phyloP scores from a whole-genome alignment of 2,329 filamentous ascomycete species.

The Ceratocystiopsis sp. region DNA sequence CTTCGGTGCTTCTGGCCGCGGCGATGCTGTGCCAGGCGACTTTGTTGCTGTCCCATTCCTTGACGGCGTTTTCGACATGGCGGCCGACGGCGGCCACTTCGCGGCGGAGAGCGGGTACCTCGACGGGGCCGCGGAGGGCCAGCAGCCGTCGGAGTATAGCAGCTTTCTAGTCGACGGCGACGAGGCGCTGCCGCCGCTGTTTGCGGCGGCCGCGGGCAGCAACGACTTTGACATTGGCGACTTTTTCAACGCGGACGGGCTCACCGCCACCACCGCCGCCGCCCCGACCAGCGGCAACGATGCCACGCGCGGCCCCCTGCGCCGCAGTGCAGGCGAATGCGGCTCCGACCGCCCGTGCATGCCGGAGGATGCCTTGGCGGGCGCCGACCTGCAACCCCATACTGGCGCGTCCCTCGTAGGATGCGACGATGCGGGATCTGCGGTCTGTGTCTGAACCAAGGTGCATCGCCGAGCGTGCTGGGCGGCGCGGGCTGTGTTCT shows the following conservation, averaged over 20 bases:
- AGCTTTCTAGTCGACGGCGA: slow-evolving; percentile 47
- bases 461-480: slow-evolving; percentile 24
- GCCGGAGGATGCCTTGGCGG: slow-evolving; percentile 29
- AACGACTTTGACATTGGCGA: slow-evolving; percentile 35
- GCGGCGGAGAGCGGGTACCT: slow-evolving; percentile 61
- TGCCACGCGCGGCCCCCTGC: too few species aligned
- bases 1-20: slow-evolving; percentile 22
- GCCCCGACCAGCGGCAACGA: slow-evolving; percentile 23
- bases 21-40: slow-evolving; percentile 35
- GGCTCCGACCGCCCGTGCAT: too few species aligned
- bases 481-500: slow-evolving; percentile 16
- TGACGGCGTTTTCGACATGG: slow-evolving; percentile 51
- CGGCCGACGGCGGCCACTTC: slow-evolving; percentile 51
- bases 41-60: slow-evolving; percentile 48
- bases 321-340: too few species aligned
- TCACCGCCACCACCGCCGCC: too few species aligned
- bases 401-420: slow-evolving; percentile 55
- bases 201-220: slow-evolving; percentile 12
- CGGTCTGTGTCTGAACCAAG: slow-evolving; percentile 49
- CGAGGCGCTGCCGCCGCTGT: slow-evolving; percentile 25
- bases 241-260: slow-evolving; percentile 36
- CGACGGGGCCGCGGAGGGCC: slow-evolving; percentile 51
- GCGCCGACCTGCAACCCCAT: slow-evolving; percentile 52
- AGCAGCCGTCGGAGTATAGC: slow-evolving; percentile 46
- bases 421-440: slow-evolving; percentile 60